Conservation (phyloP, 192 early-diverging fungal species). For the Rhizoclosmatium globosum region DNA sequence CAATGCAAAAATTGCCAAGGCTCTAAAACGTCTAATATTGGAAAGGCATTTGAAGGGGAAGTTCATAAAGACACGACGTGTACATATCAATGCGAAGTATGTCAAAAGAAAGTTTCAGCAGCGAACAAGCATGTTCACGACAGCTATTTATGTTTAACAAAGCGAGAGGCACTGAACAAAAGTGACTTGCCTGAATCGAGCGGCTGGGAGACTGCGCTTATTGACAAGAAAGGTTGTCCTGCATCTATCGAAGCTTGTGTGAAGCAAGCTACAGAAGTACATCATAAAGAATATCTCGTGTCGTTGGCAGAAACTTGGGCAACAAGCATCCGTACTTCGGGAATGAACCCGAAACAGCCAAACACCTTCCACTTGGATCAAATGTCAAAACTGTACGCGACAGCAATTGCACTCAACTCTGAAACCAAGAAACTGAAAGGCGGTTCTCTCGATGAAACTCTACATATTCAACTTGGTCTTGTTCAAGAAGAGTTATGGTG, state of each 20-base stretch:
- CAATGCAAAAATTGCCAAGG: not conserved
- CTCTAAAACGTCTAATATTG: not conserved
- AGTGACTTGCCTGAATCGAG: not conserved
- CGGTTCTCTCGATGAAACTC: constrained; percentile 32
- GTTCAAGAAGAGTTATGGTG: constrained; percentile 46
- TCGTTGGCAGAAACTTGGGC: constrained; percentile 19
- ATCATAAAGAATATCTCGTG: constrained; percentile 15
- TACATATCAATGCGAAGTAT: constrained; percentile 34
- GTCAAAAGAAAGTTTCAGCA: constrained; percentile 38
- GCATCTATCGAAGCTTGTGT: constrained; percentile 22
- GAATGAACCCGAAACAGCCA: constrained; percentile 24
- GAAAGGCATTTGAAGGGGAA: constrained; percentile 23
- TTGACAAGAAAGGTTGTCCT: constrained; percentile 35
- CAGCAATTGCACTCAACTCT: constrained; percentile 42
- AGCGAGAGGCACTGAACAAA: not conserved
- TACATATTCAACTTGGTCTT: constrained; percentile 47
- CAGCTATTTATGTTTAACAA: constrained; percentile 1
- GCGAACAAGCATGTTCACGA: constrained; percentile 27
- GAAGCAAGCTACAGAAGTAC: constrained; percentile 13
- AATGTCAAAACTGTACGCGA: constrained; percentile 33
- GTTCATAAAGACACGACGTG: constrained; percentile 11
- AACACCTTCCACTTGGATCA: constrained; percentile 22
- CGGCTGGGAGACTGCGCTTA: constrained; percentile 44
- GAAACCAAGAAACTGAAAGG: constrained; percentile 35
- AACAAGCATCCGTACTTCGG: constrained; percentile 26